A percentile compares a stretch with the other conserved stretches of the same genome.
These are phyloP conservation scores for Cyclotella atomus DNA, from an alignment of 108 stramenopile species.

Conservation along the genomic window DNA sequence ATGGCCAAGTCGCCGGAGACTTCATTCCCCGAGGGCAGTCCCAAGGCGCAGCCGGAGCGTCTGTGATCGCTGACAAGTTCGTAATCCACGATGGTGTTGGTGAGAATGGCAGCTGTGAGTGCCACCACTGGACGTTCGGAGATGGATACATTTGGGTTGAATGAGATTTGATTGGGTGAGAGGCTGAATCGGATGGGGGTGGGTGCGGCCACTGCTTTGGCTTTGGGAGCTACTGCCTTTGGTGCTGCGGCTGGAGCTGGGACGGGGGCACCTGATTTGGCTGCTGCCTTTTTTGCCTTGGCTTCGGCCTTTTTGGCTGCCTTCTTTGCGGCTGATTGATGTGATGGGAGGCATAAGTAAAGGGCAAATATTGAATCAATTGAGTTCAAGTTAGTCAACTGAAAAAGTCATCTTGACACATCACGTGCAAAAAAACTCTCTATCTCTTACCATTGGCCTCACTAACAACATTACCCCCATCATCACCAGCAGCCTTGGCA, in stretches of 20 bases:
- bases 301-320: slow-evolving; percentile 89
- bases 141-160: slow-evolving; percentile 80
- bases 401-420: too few species aligned
- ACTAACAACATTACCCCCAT: slow-evolving; percentile 18
- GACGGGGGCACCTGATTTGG: slow-evolving; percentile 28
- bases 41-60: slow-evolving; percentile 50
- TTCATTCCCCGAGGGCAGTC: slow-evolving; percentile 45
- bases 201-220: not conserved
- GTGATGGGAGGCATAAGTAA: too few species aligned
- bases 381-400: too few species aligned
- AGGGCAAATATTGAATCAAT: too few species aligned
- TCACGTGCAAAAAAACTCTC: not conserved
- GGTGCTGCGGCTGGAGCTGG: slow-evolving; percentile 15
- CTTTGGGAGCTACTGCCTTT: not conserved
- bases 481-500: slow-evolving; percentile 36
- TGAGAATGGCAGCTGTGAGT: slow-evolving; percentile 67
- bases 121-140: slow-evolving; percentile 79
- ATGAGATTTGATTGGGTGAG: slow-evolving; percentile 65
- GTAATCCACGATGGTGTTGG: slow-evolving; percentile 71
- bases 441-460: slow-evolving; percentile 20
- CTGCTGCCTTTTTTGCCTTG: slow-evolving; percentile 77
- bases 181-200: slow-evolving; percentile 30
- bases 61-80: slow-evolving; percentile 71
- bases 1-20: slow-evolving; percentile 79
- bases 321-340: slow-evolving; percentile 74